Base-by-base conservation (phyloP, 352 stramenopile species). In the Pythium brachiatum region DNA sequence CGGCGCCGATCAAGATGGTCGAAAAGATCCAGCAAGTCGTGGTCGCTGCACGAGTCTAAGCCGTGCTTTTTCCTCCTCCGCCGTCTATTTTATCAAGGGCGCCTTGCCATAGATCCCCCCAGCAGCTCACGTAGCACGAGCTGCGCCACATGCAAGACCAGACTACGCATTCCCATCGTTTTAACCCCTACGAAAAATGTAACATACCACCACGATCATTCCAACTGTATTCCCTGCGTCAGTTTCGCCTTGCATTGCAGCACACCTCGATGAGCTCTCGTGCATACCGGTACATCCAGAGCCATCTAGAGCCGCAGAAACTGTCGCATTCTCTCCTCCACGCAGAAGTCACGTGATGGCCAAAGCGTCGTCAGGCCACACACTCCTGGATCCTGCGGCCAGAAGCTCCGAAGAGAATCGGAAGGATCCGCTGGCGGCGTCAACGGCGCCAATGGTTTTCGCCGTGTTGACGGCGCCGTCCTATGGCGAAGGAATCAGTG, bases 1-100 rank as follows among this genome's bases (percentile, higher is more conserved):
- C 84, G 21, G 83, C 82, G 6, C 84, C 84, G 2, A 94, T 94
- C 62, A 92, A 94, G 71, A 70, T 94, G 16, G 68, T 94, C n/a
- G 79, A 91, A 55, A 88, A 88, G 74, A 81, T 94, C 18, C 73
- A 60, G 18, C 48, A 73, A 13, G 57, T 75, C 20, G 58, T 52
- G 2, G 52, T 72, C 52, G 44, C 31, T 7, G 48, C 59, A 20
- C 52, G 65, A 18, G 25, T 69, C 15, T 69, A 54, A 55, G 52
- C 16, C 6, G 8, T 7, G 7, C 36, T 21, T 44, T 18, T 7
- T 21, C 36, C 13, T 21, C 16, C 3, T 18, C 36, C 8, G 5
- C 21, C 16, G 7, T 44, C 36, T 44, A 44, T 44, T 44, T 44
- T 44, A 44, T 44, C 36, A 44, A 44, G 9, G 36, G 15, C 36